These are phyloP conservation scores for Beauveria brongniartii DNA, from an alignment of 2,329 filamentous ascomycete genomes.

Conservation along the genomic window DNA sequence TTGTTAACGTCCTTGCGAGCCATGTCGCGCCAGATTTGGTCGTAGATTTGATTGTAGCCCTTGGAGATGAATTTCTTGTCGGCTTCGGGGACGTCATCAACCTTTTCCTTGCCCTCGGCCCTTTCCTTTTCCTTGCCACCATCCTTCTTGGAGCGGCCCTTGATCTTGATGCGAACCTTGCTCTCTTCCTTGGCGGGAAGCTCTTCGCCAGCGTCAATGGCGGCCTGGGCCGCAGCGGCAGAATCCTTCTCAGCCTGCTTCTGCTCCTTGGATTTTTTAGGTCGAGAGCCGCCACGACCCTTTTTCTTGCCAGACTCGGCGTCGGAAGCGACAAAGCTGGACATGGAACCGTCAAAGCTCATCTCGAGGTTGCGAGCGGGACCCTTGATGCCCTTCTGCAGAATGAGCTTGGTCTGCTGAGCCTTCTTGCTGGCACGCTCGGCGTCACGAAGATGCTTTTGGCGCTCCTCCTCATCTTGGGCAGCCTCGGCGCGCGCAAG, in stretches of 20 bases:
- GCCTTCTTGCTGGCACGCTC: conserved; percentile 90
- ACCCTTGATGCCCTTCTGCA: conserved; percentile 80
- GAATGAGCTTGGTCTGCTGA: conserved; percentile 76
- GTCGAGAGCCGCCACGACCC: conserved; percentile 54
- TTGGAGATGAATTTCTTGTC: conserved; percentile 73
- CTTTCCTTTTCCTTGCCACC: conserved; percentile 35
- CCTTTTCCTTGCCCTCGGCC: conserved; percentile 41
- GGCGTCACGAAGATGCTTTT: conserved; percentile 74
- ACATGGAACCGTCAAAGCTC: conserved; percentile 75
- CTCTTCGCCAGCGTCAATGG: conserved; percentile 70
- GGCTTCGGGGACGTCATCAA: conserved; percentile 43
- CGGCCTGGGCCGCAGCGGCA: conserved; percentile 81
- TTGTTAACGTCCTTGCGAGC: conserved; percentile 90
- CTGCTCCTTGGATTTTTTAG: conserved; percentile 85
- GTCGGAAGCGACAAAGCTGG: conserved; percentile 68
- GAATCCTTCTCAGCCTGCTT: conserved; percentile 75
- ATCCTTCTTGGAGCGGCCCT: conserved; percentile 37
- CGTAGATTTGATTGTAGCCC: conserved; percentile 93
- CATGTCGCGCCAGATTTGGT: conserved; percentile 94
- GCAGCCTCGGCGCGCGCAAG: conserved; percentile 70
- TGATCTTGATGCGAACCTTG: conserved; percentile 58
- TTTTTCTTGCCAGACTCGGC: conserved; percentile 48
- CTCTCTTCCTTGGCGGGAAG: conserved; percentile 49
- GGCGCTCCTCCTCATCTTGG: conserved; percentile 73
- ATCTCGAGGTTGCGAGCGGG: conserved; percentile 64